phyloP scores from a whole-genome alignment of 768 basidiomycete genomes.

The Sistotremastrum niveocremeum region DNA sequence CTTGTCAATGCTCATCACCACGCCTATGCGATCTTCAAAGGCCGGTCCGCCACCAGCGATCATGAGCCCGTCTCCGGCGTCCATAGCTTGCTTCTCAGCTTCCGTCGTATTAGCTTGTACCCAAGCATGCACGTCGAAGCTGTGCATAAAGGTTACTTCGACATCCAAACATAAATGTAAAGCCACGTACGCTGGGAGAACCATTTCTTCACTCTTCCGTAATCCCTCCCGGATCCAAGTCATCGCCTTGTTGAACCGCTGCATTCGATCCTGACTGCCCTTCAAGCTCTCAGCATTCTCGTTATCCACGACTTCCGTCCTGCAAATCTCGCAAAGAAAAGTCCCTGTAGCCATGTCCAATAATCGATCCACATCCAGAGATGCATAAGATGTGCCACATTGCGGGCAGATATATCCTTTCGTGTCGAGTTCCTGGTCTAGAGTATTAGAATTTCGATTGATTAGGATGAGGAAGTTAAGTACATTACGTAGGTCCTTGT shows the following conservation, averaged over 20 bases:
- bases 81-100: slow-evolving; percentile 37
- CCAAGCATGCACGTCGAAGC: slow-evolving; percentile 76
- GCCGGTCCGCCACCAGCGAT: slow-evolving; percentile 51
- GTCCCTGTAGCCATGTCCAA: slow-evolving; percentile 55
- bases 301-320: slow-evolving; percentile 69
- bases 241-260: slow-evolving; percentile 87
- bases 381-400: slow-evolving; percentile 72
- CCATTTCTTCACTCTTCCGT: slow-evolving; percentile 79
- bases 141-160: slow-evolving; percentile 15
- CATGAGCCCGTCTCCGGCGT: slow-evolving; percentile 44
- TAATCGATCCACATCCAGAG: slow-evolving; percentile 74
- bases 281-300: slow-evolving; percentile 76
- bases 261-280: slow-evolving; percentile 90
- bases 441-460: not conserved
- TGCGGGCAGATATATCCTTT: slow-evolving; percentile 95
- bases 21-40: slow-evolving; percentile 66
- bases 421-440: slow-evolving; percentile 75
- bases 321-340: slow-evolving; percentile 80
- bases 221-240: slow-evolving; percentile 76
- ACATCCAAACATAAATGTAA: not conserved
- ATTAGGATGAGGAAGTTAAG: slow-evolving; percentile 12
- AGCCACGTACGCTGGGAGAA: slow-evolving; percentile 59
- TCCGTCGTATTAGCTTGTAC: slow-evolving; percentile 61
- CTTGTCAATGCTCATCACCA: slow-evolving; percentile 84
- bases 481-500: slow-evolving; percentile 81